A percentile compares a stretch with the other conserved stretches of the same genome.
phyloP scores from a whole-genome alignment of 192 early-diverging fungal species.

The Coemansia sp. region DNA sequence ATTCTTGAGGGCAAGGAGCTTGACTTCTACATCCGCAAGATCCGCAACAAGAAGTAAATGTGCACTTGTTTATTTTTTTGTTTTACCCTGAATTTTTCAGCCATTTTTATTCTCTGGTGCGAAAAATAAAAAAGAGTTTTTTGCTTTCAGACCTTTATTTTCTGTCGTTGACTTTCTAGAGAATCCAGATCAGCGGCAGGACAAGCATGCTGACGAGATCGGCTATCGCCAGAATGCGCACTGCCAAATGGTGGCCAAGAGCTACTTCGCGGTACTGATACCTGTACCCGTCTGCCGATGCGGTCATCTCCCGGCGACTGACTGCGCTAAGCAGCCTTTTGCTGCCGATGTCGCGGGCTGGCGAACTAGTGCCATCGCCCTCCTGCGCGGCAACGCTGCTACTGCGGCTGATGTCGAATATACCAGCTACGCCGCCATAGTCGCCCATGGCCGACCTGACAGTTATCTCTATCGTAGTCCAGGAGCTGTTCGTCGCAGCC shows the following conservation, averaged over 20 bases:
- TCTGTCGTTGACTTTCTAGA: not conserved
- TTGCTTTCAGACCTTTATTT: conserved; percentile 9
- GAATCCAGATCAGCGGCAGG: conserved; percentile 6
- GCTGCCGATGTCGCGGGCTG: not conserved
- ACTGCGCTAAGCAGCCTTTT: not conserved
- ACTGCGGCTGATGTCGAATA: conserved; percentile 58
- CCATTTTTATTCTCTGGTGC: conserved; percentile 21
- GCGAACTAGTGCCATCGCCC: too few species aligned
- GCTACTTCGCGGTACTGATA: conserved; percentile 55
- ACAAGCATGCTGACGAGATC: conserved; percentile 22
- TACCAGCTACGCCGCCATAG: conserved; percentile 58
- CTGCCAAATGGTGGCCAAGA: conserved; percentile 48
- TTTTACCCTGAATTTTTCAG: conserved; percentile 9
- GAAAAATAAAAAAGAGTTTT: conserved; percentile 28
- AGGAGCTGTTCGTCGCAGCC: conserved; percentile 2
- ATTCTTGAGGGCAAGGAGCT: conserved; percentile 99
- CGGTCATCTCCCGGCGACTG: conserved; percentile 10
- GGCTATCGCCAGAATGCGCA: conserved; percentile 48
- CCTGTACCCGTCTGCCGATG: conserved; percentile 14
- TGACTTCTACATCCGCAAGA: conserved; percentile 93
- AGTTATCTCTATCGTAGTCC: conserved; percentile 55
- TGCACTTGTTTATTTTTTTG: conserved; percentile 14
- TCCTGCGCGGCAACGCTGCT: not conserved
- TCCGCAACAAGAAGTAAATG: conserved; percentile 67
- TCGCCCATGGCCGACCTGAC: conserved; percentile 64